phyloP scores from a whole-genome alignment of 768 basidiomycete genomes.

The Collybiopsis luxurians region DNA sequence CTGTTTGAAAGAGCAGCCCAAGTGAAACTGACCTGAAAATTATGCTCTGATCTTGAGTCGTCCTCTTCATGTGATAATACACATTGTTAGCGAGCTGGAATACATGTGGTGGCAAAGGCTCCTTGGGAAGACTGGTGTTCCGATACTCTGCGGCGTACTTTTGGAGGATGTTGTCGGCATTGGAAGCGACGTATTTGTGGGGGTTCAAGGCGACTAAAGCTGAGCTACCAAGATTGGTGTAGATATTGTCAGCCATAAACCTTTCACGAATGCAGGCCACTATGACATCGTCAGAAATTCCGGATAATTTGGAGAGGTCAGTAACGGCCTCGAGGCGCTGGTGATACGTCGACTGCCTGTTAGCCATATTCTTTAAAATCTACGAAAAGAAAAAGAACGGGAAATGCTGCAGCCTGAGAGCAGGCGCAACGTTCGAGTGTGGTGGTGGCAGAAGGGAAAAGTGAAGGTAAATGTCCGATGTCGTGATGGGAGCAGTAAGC shows the following conservation, averaged over 20 bases:
- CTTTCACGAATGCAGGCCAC: constrained; percentile 83
- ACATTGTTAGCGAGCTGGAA: constrained; percentile 90
- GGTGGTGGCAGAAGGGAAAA: background rate
- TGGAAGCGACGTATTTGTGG: constrained; percentile 83
- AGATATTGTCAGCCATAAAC: constrained; percentile 81
- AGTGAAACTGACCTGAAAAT: constrained; percentile 65
- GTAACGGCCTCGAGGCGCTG: constrained; percentile 70
- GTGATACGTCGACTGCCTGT: constrained; percentile 34
- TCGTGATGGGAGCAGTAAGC: background rate
- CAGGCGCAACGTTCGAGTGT: constrained; percentile 4
- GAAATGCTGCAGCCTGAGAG: constrained; percentile 2
- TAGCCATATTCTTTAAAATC: constrained; percentile 24
- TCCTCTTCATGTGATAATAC: constrained; percentile 95
- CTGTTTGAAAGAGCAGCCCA: background rate
- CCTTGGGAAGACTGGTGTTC: constrained; percentile 63
- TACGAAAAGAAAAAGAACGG: background rate
- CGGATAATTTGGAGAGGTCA: constrained; percentile 66
- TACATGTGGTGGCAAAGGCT: constrained; percentile 75
- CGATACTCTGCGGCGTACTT: constrained; percentile 88
- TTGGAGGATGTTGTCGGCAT: constrained; percentile 80
- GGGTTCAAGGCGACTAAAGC: constrained; percentile 88
- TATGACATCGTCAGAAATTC: constrained; percentile 80
- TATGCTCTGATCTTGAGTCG: constrained; percentile 89
- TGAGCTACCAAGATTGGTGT: constrained; percentile 70
- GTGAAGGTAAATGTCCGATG: background rate